phyloP scores from a whole-genome alignment of 139 green algal genomes.

The Zygnema cylindricum region DNA sequence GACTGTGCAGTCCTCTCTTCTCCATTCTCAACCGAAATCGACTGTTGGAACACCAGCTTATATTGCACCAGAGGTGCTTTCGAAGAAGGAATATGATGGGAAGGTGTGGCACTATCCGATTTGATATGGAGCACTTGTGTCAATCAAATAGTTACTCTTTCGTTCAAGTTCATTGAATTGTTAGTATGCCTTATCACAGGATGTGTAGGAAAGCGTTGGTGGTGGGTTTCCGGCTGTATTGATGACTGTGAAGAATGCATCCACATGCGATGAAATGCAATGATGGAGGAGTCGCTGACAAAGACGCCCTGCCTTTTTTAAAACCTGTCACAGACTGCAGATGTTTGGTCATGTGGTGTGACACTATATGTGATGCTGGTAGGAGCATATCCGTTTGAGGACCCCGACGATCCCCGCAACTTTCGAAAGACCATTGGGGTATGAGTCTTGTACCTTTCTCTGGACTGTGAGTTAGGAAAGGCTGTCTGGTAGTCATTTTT shows the following conservation, averaged over 20 bases:
- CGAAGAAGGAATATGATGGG: conserved; percentile 60
- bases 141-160: not conserved
- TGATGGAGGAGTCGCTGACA: too few species aligned
- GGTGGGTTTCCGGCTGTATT: not conserved
- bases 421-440: conserved; percentile 97
- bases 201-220: not conserved
- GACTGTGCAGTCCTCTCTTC: conserved; percentile 71
- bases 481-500: not conserved
- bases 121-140: not conserved
- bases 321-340: conserved; percentile 86
- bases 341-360: conserved; percentile 97
- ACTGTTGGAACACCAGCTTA: conserved; percentile 99
- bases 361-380: conserved; percentile 98
- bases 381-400: conserved; percentile 98
- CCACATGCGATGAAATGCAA: too few species aligned
- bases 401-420: conserved; percentile 91
- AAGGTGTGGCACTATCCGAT: conserved; percentile 41
- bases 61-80: conserved; percentile 90
- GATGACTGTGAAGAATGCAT: not conserved
- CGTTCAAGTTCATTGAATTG: not conserved
- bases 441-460: conserved; percentile 80
- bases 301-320: conserved; percentile 96
- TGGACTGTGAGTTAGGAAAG: not conserved
- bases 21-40: conserved; percentile 94
- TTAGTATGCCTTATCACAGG: not conserved